A percentile compares a stretch with the other conserved stretches of the same genome.
phyloP scores from a whole-genome alignment of 129 eudicot species.

The Flaveria linearis region DNA sequence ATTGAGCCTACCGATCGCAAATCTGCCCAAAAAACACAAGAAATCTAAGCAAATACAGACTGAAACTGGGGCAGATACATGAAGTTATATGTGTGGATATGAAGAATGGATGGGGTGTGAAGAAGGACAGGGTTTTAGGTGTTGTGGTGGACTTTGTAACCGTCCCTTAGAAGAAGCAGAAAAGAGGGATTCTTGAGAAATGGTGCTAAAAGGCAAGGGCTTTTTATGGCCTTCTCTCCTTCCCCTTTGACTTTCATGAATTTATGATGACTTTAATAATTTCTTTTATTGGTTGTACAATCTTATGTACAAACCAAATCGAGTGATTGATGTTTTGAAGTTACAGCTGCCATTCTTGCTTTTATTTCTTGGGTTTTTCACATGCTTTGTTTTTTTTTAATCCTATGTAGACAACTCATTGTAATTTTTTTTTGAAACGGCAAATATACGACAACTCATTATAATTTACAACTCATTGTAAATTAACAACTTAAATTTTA shows the following conservation, averaged over 20 bases:
- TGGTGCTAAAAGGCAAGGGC: constrained; percentile 48
- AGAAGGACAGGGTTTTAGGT: constrained; percentile 46
- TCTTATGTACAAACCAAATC: neutral
- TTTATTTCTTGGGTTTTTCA: no score
- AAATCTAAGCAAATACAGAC: constrained; percentile 12
- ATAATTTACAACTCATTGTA: no score
- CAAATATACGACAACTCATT: no score
- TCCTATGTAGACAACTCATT: no score
- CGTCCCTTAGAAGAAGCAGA: constrained; percentile 18
- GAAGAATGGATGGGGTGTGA: neutral
- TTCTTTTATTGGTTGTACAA: constrained; percentile 18
- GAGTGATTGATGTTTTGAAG: neutral
- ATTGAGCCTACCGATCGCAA: constrained; percentile 54
- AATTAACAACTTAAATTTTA: no score
- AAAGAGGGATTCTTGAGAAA: constrained; percentile 38
- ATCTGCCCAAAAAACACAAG: constrained; percentile 25
- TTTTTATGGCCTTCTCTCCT: constrained; percentile 30
- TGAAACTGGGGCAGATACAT: constrained; percentile 23
- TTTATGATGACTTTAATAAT: constrained; percentile 31
- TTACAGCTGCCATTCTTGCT: neutral
- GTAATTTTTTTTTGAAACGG: no score
- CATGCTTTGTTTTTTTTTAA: no score
- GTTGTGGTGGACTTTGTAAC: constrained; percentile 32
- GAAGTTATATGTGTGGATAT: neutral
- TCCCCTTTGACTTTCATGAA: constrained; percentile 52